Evolutionary conservation across 2,329 filamentous ascomycete species (phyloP), one percentile per base, ranked within the genome.

Genomic region (Fusarium stilboides): DNA sequence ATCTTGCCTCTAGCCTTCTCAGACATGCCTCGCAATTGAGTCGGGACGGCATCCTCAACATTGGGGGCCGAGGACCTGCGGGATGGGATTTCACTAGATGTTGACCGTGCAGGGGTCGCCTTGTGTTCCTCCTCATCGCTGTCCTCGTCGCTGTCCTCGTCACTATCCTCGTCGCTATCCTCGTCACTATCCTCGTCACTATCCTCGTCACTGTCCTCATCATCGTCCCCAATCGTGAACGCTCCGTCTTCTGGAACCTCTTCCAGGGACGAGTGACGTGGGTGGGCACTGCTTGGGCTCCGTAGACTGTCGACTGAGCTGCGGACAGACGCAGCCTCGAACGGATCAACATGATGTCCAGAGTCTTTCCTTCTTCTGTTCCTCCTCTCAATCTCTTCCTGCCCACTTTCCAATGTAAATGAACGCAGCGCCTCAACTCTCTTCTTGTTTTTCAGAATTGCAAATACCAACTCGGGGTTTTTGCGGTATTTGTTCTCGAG

Each of bases 1-100:
- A 97, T 94, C 80, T 99, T 99, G 9, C 96, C 96, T 50, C 96
- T 87, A 17, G 96, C 96, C 79, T 98, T 99, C 80, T 98, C 96
- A 20, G 95, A 98, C 93, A 98, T 97, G 56, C 94, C 94, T 59
- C 93, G 88, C 31, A 97, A 79, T 77, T 98, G 94, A 20, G 90
- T 86, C 15, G 94, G 94, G 12, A 97, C 88, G 6, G 92, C 91
- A 63, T 97, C 94, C 62, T 97, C 94, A 1, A 87, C 81, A 39
- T 84, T 84, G 1, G 88, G 88, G 0, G 89, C 88, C 0, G 93
- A 95, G 6, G 92, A 90, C 22, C 91, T 88, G 37, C 89, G 86
- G 65, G 87, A 85, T 73, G 89, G 80, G 65, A 86, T 81, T 77
- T 92, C 83, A 78, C 89, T 89, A 2, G 90, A 87, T 1, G 89